Base-by-base conservation (phyloP, 441 rosid species). In the Mallotus japonicus region DNA sequence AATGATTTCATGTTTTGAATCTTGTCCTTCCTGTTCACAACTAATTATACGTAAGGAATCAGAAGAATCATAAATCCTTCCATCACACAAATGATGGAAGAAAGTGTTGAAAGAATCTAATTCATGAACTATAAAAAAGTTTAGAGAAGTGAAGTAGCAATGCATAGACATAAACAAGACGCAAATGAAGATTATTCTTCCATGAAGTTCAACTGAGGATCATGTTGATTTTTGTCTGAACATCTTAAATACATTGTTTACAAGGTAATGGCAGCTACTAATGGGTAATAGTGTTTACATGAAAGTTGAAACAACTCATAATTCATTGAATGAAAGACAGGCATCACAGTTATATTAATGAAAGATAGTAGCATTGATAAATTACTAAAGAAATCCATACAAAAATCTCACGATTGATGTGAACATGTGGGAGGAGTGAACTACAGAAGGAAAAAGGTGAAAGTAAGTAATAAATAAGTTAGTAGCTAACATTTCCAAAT, bases 21-120 rank as follows among this genome's bases (percentile, higher is more conserved):
- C 55, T 28, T 50, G 62, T 40, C 24, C 77, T 68, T 62, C 73
- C 77, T 68, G 73, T 53, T 50, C 24, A 68, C 66, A 68, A 44
- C 13, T 17, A 19, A 44, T 8, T 17, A 19, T 51, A 60, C 16
- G 50, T 34, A 60, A 32, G 32, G 50, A 68, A 34, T 15, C 70
- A 50, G 47, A 28, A 62, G 58, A 60, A 15, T 34, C 17, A 50
- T 16, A 54, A 7, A 54, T 34, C 8, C 8, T 19, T 15, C n/a
- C 40, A 28, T 40, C 50, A 34, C 65, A 16, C 13, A 42, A 42
- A 50, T 16, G 15, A 40, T n/a, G 19, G 12, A 42, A 13, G 7
- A 28, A 46, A 19, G 46, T 7, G 49, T 7, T 44, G 7, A 44
- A 44, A 44, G 49, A 44, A 7, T 7, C 49, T 44, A 44, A 44